A percentile compares a stretch with the other conserved stretches of the same genome.
Conservation (phyloP, 1,284 basidiomycete species). For the Pisolithus thermaeus region DNA sequence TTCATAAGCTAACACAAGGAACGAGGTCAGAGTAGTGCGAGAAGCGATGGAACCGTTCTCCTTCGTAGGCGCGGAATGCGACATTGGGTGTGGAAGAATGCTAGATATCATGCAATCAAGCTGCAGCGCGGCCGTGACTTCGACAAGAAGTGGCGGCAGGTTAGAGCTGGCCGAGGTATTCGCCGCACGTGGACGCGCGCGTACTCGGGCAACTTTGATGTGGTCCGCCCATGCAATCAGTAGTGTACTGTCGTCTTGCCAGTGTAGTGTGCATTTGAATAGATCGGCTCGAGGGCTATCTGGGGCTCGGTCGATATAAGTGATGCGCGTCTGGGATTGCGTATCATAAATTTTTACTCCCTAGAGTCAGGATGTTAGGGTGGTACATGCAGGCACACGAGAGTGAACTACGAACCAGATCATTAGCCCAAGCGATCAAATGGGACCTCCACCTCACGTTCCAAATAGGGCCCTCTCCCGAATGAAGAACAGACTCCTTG, state of each 20-base stretch:
- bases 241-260: conserved; percentile 89
- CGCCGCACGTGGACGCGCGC: conserved; percentile 50
- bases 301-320: conserved; percentile 79
- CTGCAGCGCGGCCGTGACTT: conserved; percentile 89
- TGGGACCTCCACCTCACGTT: conserved; percentile 80
- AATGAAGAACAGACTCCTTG: conserved; percentile 83
- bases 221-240: conserved; percentile 93
- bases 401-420: conserved; percentile 51
- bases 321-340: conserved; percentile 73
- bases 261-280: conserved; percentile 87
- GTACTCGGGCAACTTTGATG: conserved; percentile 86
- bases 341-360: conserved; percentile 96
- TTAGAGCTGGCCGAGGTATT: conserved; percentile 33
- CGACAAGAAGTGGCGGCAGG: conserved; percentile 58
- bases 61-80: conserved; percentile 19
- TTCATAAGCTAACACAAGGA: conserved; percentile 82
- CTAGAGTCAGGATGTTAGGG: conserved; percentile 31
- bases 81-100: conserved; percentile 71
- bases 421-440: conserved; percentile 96
- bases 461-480: conserved; percentile 95
- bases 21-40: conserved; percentile 49
- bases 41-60: conserved; percentile 18
- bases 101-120: conserved; percentile 96
- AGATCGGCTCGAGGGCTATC: conserved; percentile 87
- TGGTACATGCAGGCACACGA: background rate